Conservation (phyloP, 2,329 filamentous ascomycete species). For the Penicillium sp. region DNA sequence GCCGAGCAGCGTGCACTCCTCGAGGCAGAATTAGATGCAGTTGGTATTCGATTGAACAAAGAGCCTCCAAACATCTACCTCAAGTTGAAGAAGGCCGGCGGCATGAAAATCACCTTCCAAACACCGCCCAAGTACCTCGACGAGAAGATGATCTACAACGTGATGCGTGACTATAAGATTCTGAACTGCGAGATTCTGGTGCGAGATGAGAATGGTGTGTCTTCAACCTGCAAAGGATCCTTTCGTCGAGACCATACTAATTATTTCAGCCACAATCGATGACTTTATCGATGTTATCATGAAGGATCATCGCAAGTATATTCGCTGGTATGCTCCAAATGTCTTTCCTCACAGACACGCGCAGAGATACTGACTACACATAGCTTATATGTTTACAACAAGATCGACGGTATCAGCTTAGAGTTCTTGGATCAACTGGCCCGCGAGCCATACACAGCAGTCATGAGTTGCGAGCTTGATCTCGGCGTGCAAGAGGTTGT, state of each 20-base stretch:
- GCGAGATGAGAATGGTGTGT: conserved; percentile 80
- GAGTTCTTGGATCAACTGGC: conserved; percentile 92
- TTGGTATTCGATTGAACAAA: conserved; percentile 90
- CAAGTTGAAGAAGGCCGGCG: conserved; percentile 92
- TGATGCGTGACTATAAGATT: conserved; percentile 97
- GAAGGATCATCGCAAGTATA: conserved; percentile 98
- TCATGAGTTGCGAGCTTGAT: conserved; percentile 97
- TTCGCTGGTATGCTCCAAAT: conserved; percentile 75
- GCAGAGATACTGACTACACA: not conserved
- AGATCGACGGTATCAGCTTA: conserved; percentile 92
- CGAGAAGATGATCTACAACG: conserved; percentile 98
- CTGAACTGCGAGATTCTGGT: conserved; percentile 96
- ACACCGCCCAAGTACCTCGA: conserved; percentile 86
- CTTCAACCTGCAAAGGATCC: conserved; percentile 13
- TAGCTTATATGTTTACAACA: conserved; percentile 98
- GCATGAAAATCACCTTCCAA: conserved; percentile 98
- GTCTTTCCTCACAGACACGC: no score
- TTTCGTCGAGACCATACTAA: not conserved
- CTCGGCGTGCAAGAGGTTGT: conserved; percentile 92
- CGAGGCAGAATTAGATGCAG: conserved; percentile 90
- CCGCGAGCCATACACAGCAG: conserved; percentile 87
- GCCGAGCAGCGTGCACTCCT: conserved; percentile 88
- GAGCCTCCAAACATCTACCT: conserved; percentile 97
- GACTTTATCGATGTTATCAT: conserved; percentile 99
- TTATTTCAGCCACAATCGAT: conserved; percentile 76